phyloP scores from a whole-genome alignment of 2,329 filamentous ascomycete species.

The Drechslerella stenobrocha region DNA sequence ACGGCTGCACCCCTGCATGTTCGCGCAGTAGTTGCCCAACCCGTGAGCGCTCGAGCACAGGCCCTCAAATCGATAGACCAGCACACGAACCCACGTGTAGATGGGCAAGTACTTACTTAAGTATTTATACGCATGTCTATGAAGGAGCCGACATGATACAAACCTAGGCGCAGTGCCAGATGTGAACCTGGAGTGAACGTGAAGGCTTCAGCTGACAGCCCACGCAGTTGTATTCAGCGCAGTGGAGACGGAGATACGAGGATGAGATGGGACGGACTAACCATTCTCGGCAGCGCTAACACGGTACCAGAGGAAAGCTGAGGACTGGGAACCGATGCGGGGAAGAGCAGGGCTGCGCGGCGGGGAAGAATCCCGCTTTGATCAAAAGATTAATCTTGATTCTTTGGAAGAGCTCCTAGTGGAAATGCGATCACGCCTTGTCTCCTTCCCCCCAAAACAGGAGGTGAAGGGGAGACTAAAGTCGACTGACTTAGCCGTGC shows the following conservation, averaged over 20 bases:
- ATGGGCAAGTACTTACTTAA: no score
- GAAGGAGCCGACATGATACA: no score
- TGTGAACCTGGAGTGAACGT: no score
- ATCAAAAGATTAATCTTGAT: background rate
- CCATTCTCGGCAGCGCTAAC: background rate
- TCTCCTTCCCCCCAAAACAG: background rate
- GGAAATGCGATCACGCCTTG: background rate
- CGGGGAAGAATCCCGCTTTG: background rate
- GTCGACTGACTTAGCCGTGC: background rate
- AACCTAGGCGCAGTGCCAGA: no score
- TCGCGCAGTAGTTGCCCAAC: no score
- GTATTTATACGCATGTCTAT: no score
- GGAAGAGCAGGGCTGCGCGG: background rate
- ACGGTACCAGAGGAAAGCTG: background rate
- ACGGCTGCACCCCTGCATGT: no score
- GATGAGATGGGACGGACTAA: background rate
- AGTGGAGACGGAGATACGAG: slow-evolving; percentile 3
- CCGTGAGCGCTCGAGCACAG: no score
- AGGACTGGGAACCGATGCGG: slow-evolving; percentile 1
- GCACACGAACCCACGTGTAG: no score
- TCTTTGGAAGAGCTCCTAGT: background rate
- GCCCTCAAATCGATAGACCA: no score
- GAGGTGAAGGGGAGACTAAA: background rate
- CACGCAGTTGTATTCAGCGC: background rate
- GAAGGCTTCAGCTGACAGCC: background rate